Percentiles rank a stretch among this genome's conserved stretches.
Conservation (phyloP, 768 basidiomycete genomes). For the Phlegmacium glaucopus region DNA sequence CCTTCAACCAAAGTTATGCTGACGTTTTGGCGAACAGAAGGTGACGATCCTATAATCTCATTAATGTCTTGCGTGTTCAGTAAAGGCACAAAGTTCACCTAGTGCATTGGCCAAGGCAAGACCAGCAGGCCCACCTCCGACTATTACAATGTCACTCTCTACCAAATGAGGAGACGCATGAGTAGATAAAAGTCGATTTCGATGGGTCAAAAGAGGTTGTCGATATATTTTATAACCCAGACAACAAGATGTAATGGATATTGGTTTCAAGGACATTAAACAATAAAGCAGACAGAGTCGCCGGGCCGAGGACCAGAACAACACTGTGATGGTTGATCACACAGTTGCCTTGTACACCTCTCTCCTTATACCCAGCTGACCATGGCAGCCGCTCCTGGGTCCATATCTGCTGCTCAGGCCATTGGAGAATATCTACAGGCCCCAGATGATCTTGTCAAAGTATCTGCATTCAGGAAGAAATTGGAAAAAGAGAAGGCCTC, state of each 20-base stretch:
- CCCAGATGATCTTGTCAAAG: slow-evolving; percentile 89
- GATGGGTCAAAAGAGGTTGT: neutral
- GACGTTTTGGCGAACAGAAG: slow-evolving; percentile 46
- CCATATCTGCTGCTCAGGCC: slow-evolving; percentile 78
- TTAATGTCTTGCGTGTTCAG: slow-evolving; percentile 4
- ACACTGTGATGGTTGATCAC: too few relatives aligned
- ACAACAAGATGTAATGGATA: slow-evolving; percentile 11
- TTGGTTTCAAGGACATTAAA: slow-evolving; percentile 18
- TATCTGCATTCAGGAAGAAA: slow-evolving; percentile 87
- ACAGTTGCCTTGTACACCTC: neutral
- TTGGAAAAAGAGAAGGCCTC: slow-evolving; percentile 96
- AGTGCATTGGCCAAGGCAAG: slow-evolving; percentile 86
- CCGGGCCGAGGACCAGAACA: too few relatives aligned
- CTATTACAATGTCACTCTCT: slow-evolving; percentile 86
- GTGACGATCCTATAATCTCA: slow-evolving; percentile 45
- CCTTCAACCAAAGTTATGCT: slow-evolving; percentile 80
- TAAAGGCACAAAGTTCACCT: slow-evolving; percentile 41
- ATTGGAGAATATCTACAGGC: slow-evolving; percentile 90
- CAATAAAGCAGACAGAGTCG: too few relatives aligned
- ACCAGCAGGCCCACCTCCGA: slow-evolving; percentile 92
- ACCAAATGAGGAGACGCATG: slow-evolving; percentile 19
- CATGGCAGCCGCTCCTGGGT: slow-evolving; percentile 45
- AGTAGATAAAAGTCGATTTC: slow-evolving; percentile 2
- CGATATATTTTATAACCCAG: slow-evolving; percentile 4
- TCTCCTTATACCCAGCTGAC: slow-evolving; percentile 2